A percentile compares a stretch with the other conserved stretches of the same genome.
Conservation (phyloP, 2,329 filamentous ascomycete species). For the Fusarium sp. region DNA sequence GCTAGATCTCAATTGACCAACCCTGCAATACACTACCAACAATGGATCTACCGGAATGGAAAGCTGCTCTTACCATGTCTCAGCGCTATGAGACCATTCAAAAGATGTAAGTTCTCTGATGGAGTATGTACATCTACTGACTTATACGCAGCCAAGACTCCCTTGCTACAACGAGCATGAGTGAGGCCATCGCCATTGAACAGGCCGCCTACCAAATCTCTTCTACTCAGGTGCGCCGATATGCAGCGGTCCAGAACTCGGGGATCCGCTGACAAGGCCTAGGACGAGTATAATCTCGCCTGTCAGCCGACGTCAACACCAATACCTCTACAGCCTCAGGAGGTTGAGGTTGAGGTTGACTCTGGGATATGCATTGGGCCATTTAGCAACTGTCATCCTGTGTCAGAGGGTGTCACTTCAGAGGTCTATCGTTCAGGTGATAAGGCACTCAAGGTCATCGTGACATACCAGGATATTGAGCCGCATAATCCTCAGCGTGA, state of each 20-base stretch:
- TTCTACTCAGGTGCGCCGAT: slow-evolving; percentile 63
- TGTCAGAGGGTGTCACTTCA: slow-evolving; percentile 80
- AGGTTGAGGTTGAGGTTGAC: slow-evolving; percentile 25
- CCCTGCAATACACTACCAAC: slow-evolving; percentile 23
- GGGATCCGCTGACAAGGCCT: slow-evolving; percentile 39
- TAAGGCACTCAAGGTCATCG: slow-evolving; percentile 86
- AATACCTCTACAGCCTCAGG: slow-evolving; percentile 3
- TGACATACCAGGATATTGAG: slow-evolving; percentile 75
- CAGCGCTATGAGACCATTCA: slow-evolving; percentile 73
- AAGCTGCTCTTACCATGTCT: slow-evolving; percentile 63
- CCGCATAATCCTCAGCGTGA: slow-evolving; percentile 89
- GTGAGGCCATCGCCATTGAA: slow-evolving; percentile 73
- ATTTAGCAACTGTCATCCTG: slow-evolving; percentile 64
- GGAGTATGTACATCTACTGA: neutral
- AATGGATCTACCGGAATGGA: slow-evolving; percentile 57
- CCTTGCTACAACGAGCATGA: slow-evolving; percentile 46
- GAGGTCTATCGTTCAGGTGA: slow-evolving; percentile 77
- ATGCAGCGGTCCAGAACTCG: slow-evolving; percentile 27
- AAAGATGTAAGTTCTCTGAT: slow-evolving; percentile 49
- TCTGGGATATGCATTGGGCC: slow-evolving; percentile 62
- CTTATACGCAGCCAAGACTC: slow-evolving; percentile 44
- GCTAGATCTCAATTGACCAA: slow-evolving; percentile 12
- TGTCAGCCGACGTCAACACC: slow-evolving; percentile 47
- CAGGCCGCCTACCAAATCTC: slow-evolving; percentile 70
- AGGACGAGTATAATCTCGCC: slow-evolving; percentile 69